Conservation (phyloP, 1,139 yeast species). For the Yarrowia galli region DNA sequence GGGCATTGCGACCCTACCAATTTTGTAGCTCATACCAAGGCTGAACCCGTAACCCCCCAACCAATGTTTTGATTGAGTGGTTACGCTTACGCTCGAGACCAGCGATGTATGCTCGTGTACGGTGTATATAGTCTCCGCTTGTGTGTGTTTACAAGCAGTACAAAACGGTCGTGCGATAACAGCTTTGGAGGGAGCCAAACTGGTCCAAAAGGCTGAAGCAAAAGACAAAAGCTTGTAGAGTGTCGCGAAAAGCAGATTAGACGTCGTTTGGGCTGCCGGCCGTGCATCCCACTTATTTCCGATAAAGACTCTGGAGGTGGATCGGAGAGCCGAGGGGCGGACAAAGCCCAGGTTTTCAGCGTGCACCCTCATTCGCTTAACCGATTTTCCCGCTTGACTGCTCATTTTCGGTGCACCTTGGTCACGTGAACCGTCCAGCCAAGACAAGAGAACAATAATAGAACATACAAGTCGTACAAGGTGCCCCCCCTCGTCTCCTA, state of each 20-base stretch:
- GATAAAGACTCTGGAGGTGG: constrained; percentile 1
- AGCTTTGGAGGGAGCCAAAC: background rate
- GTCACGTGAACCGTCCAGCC: background rate
- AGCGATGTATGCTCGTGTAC: no score
- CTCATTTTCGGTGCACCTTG: background rate
- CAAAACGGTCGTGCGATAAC: constrained; percentile 34
- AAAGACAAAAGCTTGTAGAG: constrained; percentile 2
- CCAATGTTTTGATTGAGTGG: constrained; percentile 10
- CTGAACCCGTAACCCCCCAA: background rate
- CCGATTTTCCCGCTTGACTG: no score
- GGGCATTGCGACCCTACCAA: no score
- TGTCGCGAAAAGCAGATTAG: constrained; percentile 20
- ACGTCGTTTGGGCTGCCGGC: constrained; percentile 32
- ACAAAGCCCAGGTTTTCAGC: no score
- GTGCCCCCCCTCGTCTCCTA: no score
- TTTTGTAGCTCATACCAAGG: no score
- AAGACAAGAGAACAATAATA: no score
- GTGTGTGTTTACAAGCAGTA: constrained; percentile 15
- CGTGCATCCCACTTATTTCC: constrained; percentile 26
- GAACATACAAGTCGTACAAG: no score
- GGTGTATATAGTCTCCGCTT: no score
- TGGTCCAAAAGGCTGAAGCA: constrained; percentile 13
- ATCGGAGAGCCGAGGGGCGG: background rate
- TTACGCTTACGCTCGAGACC: background rate
- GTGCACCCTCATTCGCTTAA: no score